Conservation (phyloP, 2,329 filamentous ascomycete genomes). For the Septoria petroselini region DNA sequence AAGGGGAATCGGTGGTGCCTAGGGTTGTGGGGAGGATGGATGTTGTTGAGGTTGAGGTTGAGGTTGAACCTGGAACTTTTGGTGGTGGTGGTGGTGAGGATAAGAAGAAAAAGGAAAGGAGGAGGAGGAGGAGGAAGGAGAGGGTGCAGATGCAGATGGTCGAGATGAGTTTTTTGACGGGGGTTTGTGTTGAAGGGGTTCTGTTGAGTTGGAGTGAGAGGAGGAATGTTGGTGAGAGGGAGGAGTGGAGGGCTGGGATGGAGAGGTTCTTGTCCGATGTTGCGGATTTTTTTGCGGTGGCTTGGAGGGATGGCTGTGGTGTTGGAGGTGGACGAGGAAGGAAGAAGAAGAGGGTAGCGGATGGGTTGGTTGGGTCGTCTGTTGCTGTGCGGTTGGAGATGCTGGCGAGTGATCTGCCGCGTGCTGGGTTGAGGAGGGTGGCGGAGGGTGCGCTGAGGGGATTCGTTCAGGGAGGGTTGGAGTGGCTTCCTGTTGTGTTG, state of each 20-base stretch:
- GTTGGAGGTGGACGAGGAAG: background rate
- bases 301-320: constrained; percentile 1
- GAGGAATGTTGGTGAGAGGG: too few species aligned
- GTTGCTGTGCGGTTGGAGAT: constrained; percentile 11
- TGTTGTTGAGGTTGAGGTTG: too few species aligned
- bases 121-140: background rate
- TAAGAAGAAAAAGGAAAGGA: too few species aligned
- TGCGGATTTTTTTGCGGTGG: constrained; percentile 19
- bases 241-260: constrained; percentile 1
- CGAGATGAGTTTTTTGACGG: constrained; percentile 19
- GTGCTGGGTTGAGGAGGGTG: constrained; percentile 1
- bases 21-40: too few species aligned
- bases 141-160: constrained; percentile 16
- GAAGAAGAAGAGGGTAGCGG: background rate
- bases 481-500: constrained; percentile 52
- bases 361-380: constrained; percentile 14
- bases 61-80: too few species aligned
- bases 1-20: too few species aligned
- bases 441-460: too few species aligned
- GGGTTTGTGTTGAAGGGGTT: too few species aligned
- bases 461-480: constrained; percentile 26
- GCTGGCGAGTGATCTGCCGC: constrained; percentile 11
- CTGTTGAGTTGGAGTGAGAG: too few species aligned
- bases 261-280: constrained; percentile 11
- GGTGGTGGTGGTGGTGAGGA: too few species aligned